phyloP scores from a whole-genome alignment of 2,329 filamentous ascomycete species.

The Triangularia setosa region DNA sequence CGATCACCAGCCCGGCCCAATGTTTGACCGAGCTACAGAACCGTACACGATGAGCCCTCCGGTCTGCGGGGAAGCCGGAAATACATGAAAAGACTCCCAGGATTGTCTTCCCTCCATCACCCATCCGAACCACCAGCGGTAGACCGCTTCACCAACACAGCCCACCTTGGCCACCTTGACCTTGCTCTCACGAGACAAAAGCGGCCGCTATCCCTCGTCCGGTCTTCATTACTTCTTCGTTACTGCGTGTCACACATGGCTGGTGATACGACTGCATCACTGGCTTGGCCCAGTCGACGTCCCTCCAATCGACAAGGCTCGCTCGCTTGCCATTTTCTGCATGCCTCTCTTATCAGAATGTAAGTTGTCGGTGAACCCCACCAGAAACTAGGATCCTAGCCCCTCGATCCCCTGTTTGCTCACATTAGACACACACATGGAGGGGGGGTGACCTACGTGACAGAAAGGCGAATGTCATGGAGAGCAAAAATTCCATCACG shows the following conservation, averaged over 20 bases:
- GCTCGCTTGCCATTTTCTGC: constrained; percentile 6
- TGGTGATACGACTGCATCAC: constrained; percentile 13
- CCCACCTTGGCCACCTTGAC: neutral
- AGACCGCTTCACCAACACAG: neutral
- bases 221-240: neutral
- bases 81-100: neutral
- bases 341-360: constrained; percentile 13
- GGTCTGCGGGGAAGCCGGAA: constrained; percentile 3
- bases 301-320: constrained; percentile 15
- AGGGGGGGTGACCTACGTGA: neutral
- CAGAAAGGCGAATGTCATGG: neutral
- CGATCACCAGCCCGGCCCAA: neutral
- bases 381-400: neutral
- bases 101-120: neutral
- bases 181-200: neutral
- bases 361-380: constrained; percentile 1
- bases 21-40: neutral
- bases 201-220: neutral
- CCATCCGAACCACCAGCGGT: neutral
- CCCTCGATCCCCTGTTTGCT: neutral
- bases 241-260: constrained; percentile 6
- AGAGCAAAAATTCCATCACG: neutral
- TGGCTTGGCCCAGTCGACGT: neutral
- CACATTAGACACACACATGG: neutral
- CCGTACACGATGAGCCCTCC: neutral